phyloP scores from a whole-genome alignment of 2,329 filamentous ascomycete species.

The Mycogone perniciosa region DNA sequence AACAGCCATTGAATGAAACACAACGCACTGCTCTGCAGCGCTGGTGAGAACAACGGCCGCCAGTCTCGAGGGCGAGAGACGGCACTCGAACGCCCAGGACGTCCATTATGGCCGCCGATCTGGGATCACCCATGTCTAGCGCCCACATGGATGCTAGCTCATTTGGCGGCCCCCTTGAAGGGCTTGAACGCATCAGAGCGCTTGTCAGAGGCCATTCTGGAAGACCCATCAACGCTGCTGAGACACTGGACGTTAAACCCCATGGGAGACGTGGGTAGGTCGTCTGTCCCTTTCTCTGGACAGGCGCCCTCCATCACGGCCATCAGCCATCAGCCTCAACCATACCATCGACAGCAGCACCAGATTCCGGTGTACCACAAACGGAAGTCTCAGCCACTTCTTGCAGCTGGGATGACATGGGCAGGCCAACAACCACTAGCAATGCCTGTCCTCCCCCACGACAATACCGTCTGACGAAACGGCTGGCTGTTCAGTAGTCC shows the following conservation, averaged over 20 bases:
- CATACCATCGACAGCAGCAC: neutral
- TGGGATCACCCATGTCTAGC: conserved; percentile 23
- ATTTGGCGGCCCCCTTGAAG: neutral
- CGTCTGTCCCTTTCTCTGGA: too few relatives aligned
- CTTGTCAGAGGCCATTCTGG: neutral
- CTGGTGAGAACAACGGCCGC: too few relatives aligned
- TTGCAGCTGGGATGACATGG: neutral
- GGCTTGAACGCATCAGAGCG: neutral
- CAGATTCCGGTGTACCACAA: neutral
- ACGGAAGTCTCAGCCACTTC: neutral
- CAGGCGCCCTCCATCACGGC: too few relatives aligned
- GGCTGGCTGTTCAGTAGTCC: conserved; percentile 1
- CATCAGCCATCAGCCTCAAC: too few relatives aligned
- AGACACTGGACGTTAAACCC: too few relatives aligned
- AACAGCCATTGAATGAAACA: neutral
- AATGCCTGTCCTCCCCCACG: neutral
- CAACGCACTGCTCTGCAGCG: too few relatives aligned
- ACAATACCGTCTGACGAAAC: neutral
- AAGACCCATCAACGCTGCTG: too few relatives aligned
- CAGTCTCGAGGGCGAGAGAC: neutral
- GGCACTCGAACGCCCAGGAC: conserved; percentile 6
- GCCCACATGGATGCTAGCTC: conserved; percentile 15
- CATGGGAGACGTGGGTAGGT: too few relatives aligned
- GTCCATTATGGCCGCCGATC: conserved; percentile 20
- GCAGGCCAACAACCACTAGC: neutral